Percentiles rank a stretch among this genome's conserved stretches.
Conservation (phyloP, 2,329 filamentous ascomycete species). For the Hymenoscyphus fructigenus region DNA sequence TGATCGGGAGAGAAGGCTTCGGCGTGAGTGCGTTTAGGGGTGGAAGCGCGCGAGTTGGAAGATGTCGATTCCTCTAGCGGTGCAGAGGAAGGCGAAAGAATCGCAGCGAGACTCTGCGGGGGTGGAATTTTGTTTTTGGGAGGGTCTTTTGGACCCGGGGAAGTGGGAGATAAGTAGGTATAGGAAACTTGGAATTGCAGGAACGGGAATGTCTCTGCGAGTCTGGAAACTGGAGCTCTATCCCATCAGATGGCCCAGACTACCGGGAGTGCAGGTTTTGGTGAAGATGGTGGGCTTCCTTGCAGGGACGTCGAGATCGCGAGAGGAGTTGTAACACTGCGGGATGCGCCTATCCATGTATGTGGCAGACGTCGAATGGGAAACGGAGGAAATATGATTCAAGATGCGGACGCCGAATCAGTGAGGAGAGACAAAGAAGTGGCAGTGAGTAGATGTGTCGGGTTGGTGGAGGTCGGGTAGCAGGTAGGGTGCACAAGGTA, state of each 20-base stretch:
- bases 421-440: no score
- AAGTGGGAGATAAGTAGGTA: not conserved
- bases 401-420: not conserved
- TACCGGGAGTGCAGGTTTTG: not conserved
- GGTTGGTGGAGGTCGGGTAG: no score
- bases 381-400: no score
- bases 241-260: no score
- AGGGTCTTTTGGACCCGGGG: constrained; percentile 31
- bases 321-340: no score
- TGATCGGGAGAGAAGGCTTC: constrained; percentile 35
- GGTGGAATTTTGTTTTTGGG: constrained; percentile 38
- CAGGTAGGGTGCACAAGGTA: no score
- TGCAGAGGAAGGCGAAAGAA: constrained; percentile 35
- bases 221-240: not conserved
- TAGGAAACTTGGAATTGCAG: not conserved
- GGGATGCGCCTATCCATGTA: not conserved
- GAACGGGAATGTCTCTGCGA: not conserved
- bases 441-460: no score
- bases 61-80: constrained; percentile 26
- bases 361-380: not conserved
- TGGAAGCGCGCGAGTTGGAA: constrained; percentile 30
- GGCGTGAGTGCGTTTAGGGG: constrained; percentile 36
- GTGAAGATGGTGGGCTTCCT: not conserved
- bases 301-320: not conserved
- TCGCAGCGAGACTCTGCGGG: constrained; percentile 38